Evolutionary conservation across 768 basidiomycete species (phyloP), one percentile per base, ranked within the genome.

Genomic region (Termitomyces sp.): DNA sequence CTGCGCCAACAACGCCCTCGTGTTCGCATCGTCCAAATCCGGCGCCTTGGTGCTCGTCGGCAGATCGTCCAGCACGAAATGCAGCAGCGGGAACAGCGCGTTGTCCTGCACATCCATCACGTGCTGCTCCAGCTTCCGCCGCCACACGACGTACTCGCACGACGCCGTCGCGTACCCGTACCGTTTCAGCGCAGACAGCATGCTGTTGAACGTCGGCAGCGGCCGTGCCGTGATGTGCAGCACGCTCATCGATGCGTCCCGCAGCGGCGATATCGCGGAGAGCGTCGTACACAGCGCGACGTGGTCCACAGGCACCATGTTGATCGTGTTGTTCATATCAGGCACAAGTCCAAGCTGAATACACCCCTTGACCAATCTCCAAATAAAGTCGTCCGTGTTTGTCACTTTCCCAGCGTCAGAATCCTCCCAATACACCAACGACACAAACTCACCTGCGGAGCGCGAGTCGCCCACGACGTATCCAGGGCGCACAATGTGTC

Each of bases 371-470:
- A 97, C 92, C 72, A 99, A 77, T 3, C 97, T 85, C 96, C 96
- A 98, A 57, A 99, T 85, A 74, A 99, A 99, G 71, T 99, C 97
- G 66, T 99, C 96, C 36, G 97, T 98, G 74, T 99, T 99, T 13
- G 96, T 98, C 4, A 98, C 95, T 93, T 63, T 18, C 56, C 14
- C 49, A 23, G 49, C 13, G 36, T 20, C 3, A n/a, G 13, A 7
- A 40, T 13, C 20, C 36, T 66, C 35, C 58, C 56, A 54, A 55
- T 62, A 16, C 4, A 1, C 14, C 14, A 52, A 38, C 0, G 18
- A 26, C 26, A 23, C 36, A 1, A 26, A 67, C 88, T 65, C 66
- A 94, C 93, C 93, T 38, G 93, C 97, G 16, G 88, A 86, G 59
- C 74, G 72, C 12, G 95, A 93, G 72, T 97, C 93, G 35, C 97